Base-by-base conservation (phyloP, 2,329 filamentous ascomycete genomes). In the Fusarium mexicanum region DNA sequence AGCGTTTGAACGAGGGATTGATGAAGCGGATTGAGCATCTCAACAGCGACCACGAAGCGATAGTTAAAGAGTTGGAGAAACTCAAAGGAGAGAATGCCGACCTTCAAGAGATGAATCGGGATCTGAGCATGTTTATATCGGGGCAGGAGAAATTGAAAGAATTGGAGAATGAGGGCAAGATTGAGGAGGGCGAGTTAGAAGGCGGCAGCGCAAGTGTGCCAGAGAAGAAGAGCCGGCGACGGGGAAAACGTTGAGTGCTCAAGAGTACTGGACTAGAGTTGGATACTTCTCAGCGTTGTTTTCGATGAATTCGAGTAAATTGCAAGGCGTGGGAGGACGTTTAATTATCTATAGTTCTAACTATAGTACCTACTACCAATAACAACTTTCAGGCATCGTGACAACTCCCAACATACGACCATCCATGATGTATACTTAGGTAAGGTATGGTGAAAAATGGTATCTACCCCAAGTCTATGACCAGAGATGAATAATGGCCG, bases 61-160 rank as follows among this genome's bases (percentile, higher is more conserved):
- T 94, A 24, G 86, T 88, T 47, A 86, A 86, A 67, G 87, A 92
- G 80, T 82, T 91, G 4, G 85, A 86, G 33, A 86, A 85, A 46
- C 82, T 93, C 8, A 89, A 88, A 76, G 79, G 77, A 20, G 90
- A 94, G 81, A 92, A 93, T 74, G 87, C 85, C 44, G 94, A 97
- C 75, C 83, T 98, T 48, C 90, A 91, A 74, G 95, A 97, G 81
- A 93, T 95, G 87, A 97, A 98, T 80, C 89, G 93, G 20, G 96
- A 98, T 80, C 81, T 98, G 80, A 91, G 88, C 58, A 95, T 97
- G 87, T 97, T 96, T 79, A 96, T 98, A 68, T 93, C 91, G 26
- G 93, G 94, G 0, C 91, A 93, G 81, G 91, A 96, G 83, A 96
- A 94, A 83, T 83, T 98, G 76, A 92, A 89, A 84, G 89, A 92